Base-by-base conservation (phyloP, 2,329 filamentous ascomycete species). In the Cordyceps cateniannulata region DNA sequence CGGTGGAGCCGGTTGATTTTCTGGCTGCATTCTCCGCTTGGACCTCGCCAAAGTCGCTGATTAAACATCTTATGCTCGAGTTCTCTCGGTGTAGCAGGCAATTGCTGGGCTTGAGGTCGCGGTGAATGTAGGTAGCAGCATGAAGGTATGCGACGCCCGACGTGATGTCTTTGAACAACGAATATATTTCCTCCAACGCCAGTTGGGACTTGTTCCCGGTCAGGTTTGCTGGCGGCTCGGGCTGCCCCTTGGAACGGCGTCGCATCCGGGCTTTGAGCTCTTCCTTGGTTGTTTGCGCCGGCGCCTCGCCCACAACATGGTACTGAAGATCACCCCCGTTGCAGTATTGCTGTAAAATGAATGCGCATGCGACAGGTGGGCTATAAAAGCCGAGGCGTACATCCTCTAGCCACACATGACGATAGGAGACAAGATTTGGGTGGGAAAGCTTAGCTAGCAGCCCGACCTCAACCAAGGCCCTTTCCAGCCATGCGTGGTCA, bases 21-120 rank as follows among this genome's bases (percentile, higher is more conserved):
- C 95, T 86, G 18, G 86, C 85, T 0, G 85, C 84, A 68, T 93
- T 89, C 65, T 93, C 90, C 2, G 87, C 83, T 71, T 99, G 96
- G 0, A 98, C 93, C 73, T 99, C 95, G 45, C 96, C 95, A 76
- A 99, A 99, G 71, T 99, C 95, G 71, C 93, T 98, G 61, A 99
- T 96, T 18, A 99, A 79, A 51, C 96, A 96, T 57, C 83, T 84
- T 12, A 92, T 77, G 45, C 86, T 87, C 52, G 82, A 82, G 25
- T 87, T 88, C 63, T 87, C 89, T 35, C 83, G 83, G 69, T 98
- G 93, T 1, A 99, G 77, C 3, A 99, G 81, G 68, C 96, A 99
- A 68, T 99, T 99, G 71, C 89, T 95, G 2, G 95, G 95, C 72
- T 99, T 99, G 27, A 99, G 80, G 72, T 99, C 95, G 60, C 95